A percentile compares a stretch with the other conserved stretches of the same genome.
phyloP scores from a whole-genome alignment of 2,329 filamentous ascomycete genomes.

The Blumeria graminis region DNA sequence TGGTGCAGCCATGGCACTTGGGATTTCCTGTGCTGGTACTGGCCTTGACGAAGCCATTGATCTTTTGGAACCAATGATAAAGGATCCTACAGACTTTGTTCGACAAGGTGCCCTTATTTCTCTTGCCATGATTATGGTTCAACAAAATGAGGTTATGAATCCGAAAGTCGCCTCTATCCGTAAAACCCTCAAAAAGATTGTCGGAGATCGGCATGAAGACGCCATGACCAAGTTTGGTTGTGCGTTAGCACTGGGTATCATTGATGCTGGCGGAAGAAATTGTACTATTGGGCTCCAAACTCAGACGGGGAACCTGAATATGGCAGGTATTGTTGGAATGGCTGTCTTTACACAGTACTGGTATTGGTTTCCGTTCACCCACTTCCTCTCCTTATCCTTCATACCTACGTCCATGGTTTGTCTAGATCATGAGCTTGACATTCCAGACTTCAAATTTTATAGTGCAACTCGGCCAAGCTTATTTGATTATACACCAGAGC shows the following conservation, averaged over 20 bases:
- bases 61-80: constrained; percentile 94
- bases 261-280: constrained; percentile 91
- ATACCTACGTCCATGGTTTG: constrained; percentile 92
- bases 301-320: constrained; percentile 94
- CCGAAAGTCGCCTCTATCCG: constrained; percentile 79
- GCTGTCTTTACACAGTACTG: constrained; percentile 98
- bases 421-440: constrained; percentile 78
- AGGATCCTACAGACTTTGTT: constrained; percentile 95
- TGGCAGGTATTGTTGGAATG: constrained; percentile 94
- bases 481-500: constrained; percentile 94
- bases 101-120: constrained; percentile 88
- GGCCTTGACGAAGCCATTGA: constrained; percentile 92
- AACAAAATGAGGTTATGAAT: constrained; percentile 97
- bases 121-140: constrained; percentile 95
- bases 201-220: constrained; percentile 87
- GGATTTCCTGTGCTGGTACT: constrained; percentile 92
- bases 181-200: constrained; percentile 83
- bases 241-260: constrained; percentile 81
- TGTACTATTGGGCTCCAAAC: constrained; percentile 96
- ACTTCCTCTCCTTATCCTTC: constrained; percentile 89
- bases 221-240: constrained; percentile 99
- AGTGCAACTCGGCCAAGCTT: constrained; percentile 83
- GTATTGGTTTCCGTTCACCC: constrained; percentile 99
- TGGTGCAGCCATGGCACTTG: constrained; percentile 91
- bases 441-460: constrained; percentile 86